Evolutionary conservation across 2,329 filamentous ascomycete genomes (phyloP), one percentile per base, ranked within the genome.

Genomic region (Neofusicoccum umdonicola): DNA sequence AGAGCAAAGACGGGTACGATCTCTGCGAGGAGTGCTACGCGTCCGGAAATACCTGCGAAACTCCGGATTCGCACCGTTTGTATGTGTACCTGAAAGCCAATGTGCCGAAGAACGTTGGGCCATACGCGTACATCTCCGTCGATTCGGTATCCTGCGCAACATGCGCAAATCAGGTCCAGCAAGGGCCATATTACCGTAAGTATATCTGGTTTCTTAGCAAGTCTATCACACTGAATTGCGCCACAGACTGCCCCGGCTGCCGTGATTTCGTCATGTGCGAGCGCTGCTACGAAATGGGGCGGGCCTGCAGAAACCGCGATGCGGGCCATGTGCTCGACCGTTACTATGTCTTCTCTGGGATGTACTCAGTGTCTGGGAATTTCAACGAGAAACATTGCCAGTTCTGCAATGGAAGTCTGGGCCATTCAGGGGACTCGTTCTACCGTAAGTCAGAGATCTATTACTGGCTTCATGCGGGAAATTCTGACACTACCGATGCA

Each of bases 11-110:
- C 42, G 56, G 56, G 7, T 60, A 37, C 13, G 56, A 60, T 19
- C 15, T 60, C 8, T 60, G 56, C 15, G 56, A 60, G 5, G 31
- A 35, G 2, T 60, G 56, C n/a, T 60, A 60, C 5, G 56, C 5
- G 1, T 47, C 56, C 6, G 56, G 56, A 12, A 41, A 47, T 3
- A 60, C 56, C n/a, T 60, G 56, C 6, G 56, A 60, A 13, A 47
- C 56, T 4, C 56, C 56, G 31, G 56, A 60, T 31, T 19, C n/a
- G 3, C 56, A 60, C 17, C 56, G 56, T 37, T 31, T 60, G 1
- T 60, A 60, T 15, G 56, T 47, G 8, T 60, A 60, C 44, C 11
- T 60, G 12, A 60, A 22, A 11, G 56, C 56, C 27, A 47, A 60
- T 35, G 56, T 60, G 0, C 41, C 56, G 0, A 13, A 45, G 1